phyloP scores from a whole-genome alignment of 352 stramenopile species.

The Halophytophthora batemanensis region DNA sequence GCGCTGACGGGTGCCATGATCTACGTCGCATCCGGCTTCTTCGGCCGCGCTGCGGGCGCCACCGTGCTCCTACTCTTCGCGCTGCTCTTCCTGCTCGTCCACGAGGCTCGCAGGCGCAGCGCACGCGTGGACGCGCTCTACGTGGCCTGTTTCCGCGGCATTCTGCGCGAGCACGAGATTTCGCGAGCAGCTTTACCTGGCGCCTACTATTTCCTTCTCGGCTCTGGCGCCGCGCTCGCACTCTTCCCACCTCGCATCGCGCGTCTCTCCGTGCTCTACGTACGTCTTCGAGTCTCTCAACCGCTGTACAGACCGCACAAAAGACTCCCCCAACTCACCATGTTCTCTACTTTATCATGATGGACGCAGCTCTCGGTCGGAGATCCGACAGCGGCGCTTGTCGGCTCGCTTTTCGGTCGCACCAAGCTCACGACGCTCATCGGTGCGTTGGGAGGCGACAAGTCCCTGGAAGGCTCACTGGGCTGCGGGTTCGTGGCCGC shows the following conservation, averaged over 20 bases:
- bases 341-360: no score
- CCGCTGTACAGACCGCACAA: no score
- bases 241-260: constrained; percentile 38
- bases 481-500: constrained; percentile 32
- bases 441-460: constrained; percentile 19
- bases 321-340: no score
- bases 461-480: constrained; percentile 47
- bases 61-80: constrained; percentile 34
- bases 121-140: constrained; percentile 33
- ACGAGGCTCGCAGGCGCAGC: constrained; percentile 28
- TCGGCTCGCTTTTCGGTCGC: constrained; percentile 40
- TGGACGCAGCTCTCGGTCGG: constrained; percentile 41
- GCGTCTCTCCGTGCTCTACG: constrained; percentile 52
- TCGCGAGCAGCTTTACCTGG: constrained; percentile 32
- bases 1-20: constrained; percentile 44
- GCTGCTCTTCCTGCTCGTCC: constrained; percentile 30
- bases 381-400: constrained; percentile 45
- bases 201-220: constrained; percentile 62
- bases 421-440: constrained; percentile 28
- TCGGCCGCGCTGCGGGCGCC: constrained; percentile 14
- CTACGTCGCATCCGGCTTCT: constrained; percentile 29
- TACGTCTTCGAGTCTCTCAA: constrained; percentile 13
- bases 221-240: constrained; percentile 32
- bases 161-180: constrained; percentile 50
- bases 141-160: constrained; percentile 34